Conservation (phyloP, 805 yeast genomes). For the Vanderwaltozyma polyspora region DNA sequence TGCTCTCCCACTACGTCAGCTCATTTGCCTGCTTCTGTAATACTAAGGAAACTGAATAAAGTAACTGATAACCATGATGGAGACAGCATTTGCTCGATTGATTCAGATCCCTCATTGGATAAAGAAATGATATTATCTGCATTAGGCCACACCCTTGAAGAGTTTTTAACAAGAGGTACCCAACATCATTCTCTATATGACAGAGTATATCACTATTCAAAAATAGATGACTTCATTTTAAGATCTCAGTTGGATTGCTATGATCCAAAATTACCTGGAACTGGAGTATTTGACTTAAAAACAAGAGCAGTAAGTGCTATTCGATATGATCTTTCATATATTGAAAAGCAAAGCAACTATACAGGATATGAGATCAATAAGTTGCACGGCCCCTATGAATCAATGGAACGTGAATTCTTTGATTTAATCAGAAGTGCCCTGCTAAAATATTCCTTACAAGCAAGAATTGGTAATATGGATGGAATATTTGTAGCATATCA, state of each 20-base stretch:
- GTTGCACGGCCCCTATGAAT: conserved; percentile 55
- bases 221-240: conserved; percentile 57
- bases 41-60: conserved; percentile 34
- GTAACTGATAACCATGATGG: conserved; percentile 19
- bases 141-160: conserved; percentile 73
- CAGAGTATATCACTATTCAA: conserved; percentile 62
- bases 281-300: conserved; percentile 85
- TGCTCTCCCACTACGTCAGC: conserved; percentile 35
- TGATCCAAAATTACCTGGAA: conserved; percentile 70
- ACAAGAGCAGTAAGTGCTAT: conserved; percentile 86
- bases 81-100: conserved; percentile 48
- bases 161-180: conserved; percentile 33
- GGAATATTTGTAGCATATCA: conserved; percentile 91
- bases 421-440: conserved; percentile 70
- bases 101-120: conserved; percentile 57
- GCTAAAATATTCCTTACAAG: conserved; percentile 81
- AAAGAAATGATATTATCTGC: conserved; percentile 56
- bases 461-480: conserved; percentile 92
- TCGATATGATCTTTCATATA: conserved; percentile 60
- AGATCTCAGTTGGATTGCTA: conserved; percentile 86
- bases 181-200: conserved; percentile 2
- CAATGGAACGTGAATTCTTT: conserved; percentile 68
- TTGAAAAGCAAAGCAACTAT: conserved; percentile 41
- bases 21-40: conserved; percentile 42
- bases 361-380: conserved; percentile 58